Percentiles rank a stretch among this genome's conserved stretches.
phyloP scores from a whole-genome alignment of 805 yeast species.

The Debaryomyces maramus region DNA sequence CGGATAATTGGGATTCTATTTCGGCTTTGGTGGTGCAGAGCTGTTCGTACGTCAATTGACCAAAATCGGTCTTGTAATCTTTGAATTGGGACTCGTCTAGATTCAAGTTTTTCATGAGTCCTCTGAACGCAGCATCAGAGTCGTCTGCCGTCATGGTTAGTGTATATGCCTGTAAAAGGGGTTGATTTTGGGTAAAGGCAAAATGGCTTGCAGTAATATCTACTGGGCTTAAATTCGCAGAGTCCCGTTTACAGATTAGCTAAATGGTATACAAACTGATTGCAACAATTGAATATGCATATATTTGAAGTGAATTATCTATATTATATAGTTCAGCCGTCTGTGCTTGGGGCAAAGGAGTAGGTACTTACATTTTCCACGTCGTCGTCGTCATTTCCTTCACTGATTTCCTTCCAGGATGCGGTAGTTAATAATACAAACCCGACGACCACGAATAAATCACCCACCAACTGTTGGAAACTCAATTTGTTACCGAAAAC shows the following conservation, averaged over 20 bases:
- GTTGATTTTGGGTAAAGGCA: too few species aligned
- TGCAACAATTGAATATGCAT: too few species aligned
- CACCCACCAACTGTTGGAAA: constrained; percentile 63
- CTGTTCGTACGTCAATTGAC: constrained; percentile 6
- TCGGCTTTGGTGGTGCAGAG: constrained; percentile 14
- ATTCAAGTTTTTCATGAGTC: constrained; percentile 29
- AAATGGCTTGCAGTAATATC: too few species aligned
- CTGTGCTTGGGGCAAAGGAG: constrained; percentile 41
- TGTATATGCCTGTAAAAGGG: too few species aligned
- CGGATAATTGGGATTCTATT: constrained; percentile 26
- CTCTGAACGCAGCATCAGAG: constrained; percentile 20
- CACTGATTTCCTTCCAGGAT: constrained; percentile 63
- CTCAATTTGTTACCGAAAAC: constrained; percentile 60
- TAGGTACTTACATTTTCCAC: constrained; percentile 42
- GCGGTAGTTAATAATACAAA: constrained; percentile 64
- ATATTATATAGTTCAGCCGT: constrained; percentile 10
- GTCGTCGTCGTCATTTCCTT: constrained; percentile 45
- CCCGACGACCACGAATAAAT: constrained; percentile 66
- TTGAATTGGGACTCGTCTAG: constrained; percentile 23
- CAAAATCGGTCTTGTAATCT: constrained; percentile 19
- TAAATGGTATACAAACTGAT: too few species aligned
- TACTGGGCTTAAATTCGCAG: constrained; percentile 9
- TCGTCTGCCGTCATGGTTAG: constrained; percentile 15
- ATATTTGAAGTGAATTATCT: too few species aligned
- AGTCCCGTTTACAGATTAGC: too few species aligned